phyloP scores from a whole-genome alignment of 805 yeast species.

The Saturnispora kantuleensis region DNA sequence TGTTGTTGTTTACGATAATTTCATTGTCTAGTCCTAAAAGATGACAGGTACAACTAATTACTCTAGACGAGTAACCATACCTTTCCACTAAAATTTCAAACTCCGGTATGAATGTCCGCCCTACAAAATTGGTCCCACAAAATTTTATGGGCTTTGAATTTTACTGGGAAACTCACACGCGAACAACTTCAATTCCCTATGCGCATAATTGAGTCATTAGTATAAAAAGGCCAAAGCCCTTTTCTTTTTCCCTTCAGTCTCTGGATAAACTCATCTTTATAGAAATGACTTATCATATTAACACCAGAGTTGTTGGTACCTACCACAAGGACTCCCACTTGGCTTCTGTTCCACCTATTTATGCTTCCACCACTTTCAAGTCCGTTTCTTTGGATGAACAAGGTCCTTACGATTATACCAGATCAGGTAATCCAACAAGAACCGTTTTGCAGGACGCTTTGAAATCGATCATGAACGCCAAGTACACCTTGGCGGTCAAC shows the following conservation, averaged over 20 bases:
- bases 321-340: slow-evolving; percentile 60
- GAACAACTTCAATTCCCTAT: too few species aligned
- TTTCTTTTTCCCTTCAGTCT: neutral
- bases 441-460: slow-evolving; percentile 69
- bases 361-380: slow-evolving; percentile 92
- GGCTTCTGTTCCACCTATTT: slow-evolving; percentile 79
- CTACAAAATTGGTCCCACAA: too few species aligned
- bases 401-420: slow-evolving; percentile 65
- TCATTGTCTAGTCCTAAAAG: too few species aligned
- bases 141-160: too few species aligned
- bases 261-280: neutral
- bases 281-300: slow-evolving; percentile 4
- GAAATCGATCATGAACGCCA: slow-evolving; percentile 70
- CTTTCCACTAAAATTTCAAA: too few species aligned
- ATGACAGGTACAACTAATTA: too few species aligned
- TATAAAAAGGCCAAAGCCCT: neutral
- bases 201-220: too few species aligned
- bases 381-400: slow-evolving; percentile 53
- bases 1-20: neutral
- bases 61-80: too few species aligned
- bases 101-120: too few species aligned
- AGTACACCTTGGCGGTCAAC: slow-evolving; percentile 68
- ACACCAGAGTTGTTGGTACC: slow-evolving; percentile 60
- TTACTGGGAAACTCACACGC: too few species aligned
- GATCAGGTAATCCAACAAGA: slow-evolving; percentile 93